A percentile compares a stretch with the other conserved stretches of the same genome.
These are phyloP conservation scores for Plectosphaerella plurivora DNA, from an alignment of 2,329 filamentous ascomycete species.

Conservation along the genomic window DNA sequence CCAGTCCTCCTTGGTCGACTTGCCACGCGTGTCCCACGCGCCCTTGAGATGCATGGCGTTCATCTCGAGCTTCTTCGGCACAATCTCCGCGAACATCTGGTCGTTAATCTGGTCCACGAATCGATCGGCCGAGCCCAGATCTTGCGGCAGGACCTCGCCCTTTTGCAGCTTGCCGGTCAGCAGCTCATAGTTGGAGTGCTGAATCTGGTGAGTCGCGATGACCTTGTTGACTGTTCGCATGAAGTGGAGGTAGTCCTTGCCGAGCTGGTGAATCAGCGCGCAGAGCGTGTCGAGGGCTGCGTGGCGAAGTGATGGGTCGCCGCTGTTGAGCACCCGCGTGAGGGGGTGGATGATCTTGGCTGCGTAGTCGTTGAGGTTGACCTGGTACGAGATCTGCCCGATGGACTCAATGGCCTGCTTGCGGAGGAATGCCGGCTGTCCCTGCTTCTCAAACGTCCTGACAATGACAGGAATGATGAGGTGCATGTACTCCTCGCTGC, in stretches of 20 bases:
- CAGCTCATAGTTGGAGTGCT: constrained; percentile 87
- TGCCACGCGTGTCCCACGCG: constrained; percentile 95
- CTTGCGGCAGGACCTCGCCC: constrained; percentile 90
- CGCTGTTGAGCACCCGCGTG: constrained; percentile 71
- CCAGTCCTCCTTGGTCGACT: constrained; percentile 98
- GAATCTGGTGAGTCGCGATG: constrained; percentile 73
- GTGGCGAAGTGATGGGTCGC: constrained; percentile 68
- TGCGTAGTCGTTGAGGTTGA: constrained; percentile 95
- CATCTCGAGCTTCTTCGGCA: constrained; percentile 90
- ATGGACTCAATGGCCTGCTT: constrained; percentile 93
- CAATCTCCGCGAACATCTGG: constrained; percentile 74
- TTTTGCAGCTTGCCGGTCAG: constrained; percentile 91
- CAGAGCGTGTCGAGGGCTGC: constrained; percentile 91
- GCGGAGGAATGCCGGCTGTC: constrained; percentile 72
- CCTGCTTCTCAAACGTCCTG: constrained; percentile 84
- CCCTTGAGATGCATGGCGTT: constrained; percentile 96
- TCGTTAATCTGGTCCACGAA: constrained; percentile 79
- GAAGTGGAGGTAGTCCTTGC: constrained; percentile 92
- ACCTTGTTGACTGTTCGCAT: constrained; percentile 90
- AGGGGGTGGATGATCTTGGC: constrained; percentile 95
- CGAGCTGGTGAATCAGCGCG: constrained; percentile 91
- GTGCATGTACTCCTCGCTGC: constrained; percentile 98
- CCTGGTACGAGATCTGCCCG: constrained; percentile 88
- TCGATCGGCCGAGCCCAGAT: constrained; percentile 80
- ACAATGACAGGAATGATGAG: constrained; percentile 95